A percentile compares a stretch with the other conserved stretches of the same genome.
phyloP scores from a whole-genome alignment of 257 asterid genomes.

The Marsdenia floribunda region DNA sequence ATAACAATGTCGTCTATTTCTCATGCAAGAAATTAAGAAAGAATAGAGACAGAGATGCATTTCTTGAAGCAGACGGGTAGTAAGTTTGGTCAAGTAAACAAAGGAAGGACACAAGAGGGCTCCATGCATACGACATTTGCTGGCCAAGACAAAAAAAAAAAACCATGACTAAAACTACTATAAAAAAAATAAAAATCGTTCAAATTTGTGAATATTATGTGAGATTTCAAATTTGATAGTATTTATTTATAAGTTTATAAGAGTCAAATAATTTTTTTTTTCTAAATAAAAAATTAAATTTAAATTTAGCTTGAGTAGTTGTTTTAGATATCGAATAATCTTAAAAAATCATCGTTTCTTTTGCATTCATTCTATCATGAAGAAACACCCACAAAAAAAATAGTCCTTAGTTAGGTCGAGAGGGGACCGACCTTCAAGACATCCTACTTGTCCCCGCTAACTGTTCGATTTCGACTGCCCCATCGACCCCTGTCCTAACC shows the following conservation, averaged over 20 bases:
- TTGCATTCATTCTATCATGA: conserved; percentile 18
- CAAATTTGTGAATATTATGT: too few relatives aligned
- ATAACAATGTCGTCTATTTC: neutral
- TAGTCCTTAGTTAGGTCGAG: conserved; percentile 29
- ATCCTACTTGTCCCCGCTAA: conserved; percentile 52
- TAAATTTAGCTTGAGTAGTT: too few relatives aligned
- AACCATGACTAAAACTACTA: neutral
- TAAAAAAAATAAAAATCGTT: too few relatives aligned
- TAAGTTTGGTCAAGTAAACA: neutral
- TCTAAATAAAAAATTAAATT: too few relatives aligned
- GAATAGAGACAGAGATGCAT: neutral
- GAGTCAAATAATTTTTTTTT: too few relatives aligned
- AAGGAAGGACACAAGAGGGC: conserved; percentile 16
- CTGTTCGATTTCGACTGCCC: conserved; percentile 12
- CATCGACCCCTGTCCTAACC: conserved; percentile 25
- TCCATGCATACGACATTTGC: conserved; percentile 6
- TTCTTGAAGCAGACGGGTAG: neutral
- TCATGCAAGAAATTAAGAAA: neutral
- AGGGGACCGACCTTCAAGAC: conserved; percentile 53
- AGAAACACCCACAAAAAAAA: conserved; percentile 25
- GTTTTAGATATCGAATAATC: too few relatives aligned
- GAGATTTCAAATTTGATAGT: too few relatives aligned
- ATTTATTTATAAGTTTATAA: too few relatives aligned
- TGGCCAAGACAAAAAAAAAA: conserved; percentile 14
- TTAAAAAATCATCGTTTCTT: neutral